phyloP scores from a whole-genome alignment of 495 filamentous ascomycete genomes.

The Xylaria sp. region DNA sequence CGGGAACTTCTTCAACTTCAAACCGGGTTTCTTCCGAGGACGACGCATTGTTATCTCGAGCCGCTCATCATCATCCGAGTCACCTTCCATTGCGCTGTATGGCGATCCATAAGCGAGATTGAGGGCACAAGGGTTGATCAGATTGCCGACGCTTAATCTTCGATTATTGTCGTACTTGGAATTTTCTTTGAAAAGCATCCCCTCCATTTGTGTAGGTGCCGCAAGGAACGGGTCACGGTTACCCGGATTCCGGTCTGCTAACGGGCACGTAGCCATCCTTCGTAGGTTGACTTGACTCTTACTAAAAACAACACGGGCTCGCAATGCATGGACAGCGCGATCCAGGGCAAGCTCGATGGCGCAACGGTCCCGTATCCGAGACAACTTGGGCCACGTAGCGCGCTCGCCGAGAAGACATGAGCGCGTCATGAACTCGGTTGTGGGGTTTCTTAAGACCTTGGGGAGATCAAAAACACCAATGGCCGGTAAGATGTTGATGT shows the following conservation, averaged over 20 bases:
- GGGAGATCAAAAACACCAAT: constrained; percentile 77
- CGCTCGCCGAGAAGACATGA: constrained; percentile 78
- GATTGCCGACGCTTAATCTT: constrained; percentile 39
- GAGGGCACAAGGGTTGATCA: constrained; percentile 27
- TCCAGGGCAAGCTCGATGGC: constrained; percentile 89
- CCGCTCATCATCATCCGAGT: constrained; percentile 51
- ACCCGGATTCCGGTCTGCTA: constrained; percentile 17
- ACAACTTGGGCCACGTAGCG: constrained; percentile 90
- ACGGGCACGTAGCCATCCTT: constrained; percentile 47
- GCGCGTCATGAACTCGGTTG: constrained; percentile 82
- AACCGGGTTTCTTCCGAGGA: constrained; percentile 31
- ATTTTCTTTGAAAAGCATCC: constrained; percentile 28
- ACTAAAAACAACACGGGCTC: constrained; percentile 80
- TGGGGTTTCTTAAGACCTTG: constrained; percentile 84
- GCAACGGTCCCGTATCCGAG: constrained; percentile 79
- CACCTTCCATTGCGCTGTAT: constrained; percentile 43
- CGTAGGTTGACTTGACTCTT: constrained; percentile 71
- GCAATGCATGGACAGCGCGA: constrained; percentile 76
- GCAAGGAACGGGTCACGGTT: constrained; percentile 22
- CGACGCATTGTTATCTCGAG: constrained; percentile 46
- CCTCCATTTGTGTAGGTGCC: constrained; percentile 13
- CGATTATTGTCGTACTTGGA: constrained; percentile 33
- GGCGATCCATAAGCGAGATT: constrained; percentile 29
- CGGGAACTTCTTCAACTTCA: constrained; percentile 40
- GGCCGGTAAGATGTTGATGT: constrained; percentile 91